phyloP scores from a whole-genome alignment of 2,329 filamentous ascomycete genomes.

The Monascus ruber region DNA sequence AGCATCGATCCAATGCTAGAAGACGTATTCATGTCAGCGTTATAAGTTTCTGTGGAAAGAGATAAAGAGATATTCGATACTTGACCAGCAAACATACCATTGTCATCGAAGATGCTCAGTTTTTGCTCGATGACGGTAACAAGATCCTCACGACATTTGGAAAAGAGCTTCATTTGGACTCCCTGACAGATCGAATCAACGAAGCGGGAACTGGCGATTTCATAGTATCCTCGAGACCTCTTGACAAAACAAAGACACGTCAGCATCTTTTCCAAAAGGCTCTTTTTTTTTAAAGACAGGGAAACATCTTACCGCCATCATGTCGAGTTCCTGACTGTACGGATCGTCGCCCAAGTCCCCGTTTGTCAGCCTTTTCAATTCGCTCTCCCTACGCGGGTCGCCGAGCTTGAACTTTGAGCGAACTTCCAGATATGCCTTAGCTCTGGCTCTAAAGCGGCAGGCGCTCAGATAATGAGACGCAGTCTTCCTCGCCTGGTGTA shows the following conservation, averaged over 20 bases:
- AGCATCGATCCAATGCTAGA: conserved; percentile 22
- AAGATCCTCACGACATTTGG: conserved; percentile 22
- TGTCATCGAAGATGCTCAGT: conserved; percentile 17
- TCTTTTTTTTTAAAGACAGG: background rate
- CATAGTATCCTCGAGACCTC: conserved; percentile 28
- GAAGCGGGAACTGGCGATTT: conserved; percentile 28
- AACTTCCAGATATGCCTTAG: conserved; percentile 4
- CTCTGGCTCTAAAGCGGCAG: conserved; percentile 12
- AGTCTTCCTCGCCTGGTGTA: conserved; percentile 11
- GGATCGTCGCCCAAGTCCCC: conserved; percentile 21
- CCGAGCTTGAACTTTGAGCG: conserved; percentile 7
- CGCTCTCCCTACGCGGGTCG: conserved; percentile 10
- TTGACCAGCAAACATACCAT: conserved; percentile 14
- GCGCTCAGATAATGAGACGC: conserved; percentile 4
- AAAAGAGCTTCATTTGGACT: conserved; percentile 24
- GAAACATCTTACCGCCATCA: conserved; percentile 28
- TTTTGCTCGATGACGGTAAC: conserved; percentile 17
- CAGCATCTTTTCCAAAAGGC: background rate
- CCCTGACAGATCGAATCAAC: conserved; percentile 28
- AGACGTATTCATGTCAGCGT: background rate
- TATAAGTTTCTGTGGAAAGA: background rate
- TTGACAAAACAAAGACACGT: conserved; percentile 5
- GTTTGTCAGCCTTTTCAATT: conserved; percentile 14
- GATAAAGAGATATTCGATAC: background rate
- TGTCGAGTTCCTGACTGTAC: conserved; percentile 27